Evolutionary conservation across 179 eudicot genomes (phyloP).

Genomic region (Silene noctiflora): DNA sequence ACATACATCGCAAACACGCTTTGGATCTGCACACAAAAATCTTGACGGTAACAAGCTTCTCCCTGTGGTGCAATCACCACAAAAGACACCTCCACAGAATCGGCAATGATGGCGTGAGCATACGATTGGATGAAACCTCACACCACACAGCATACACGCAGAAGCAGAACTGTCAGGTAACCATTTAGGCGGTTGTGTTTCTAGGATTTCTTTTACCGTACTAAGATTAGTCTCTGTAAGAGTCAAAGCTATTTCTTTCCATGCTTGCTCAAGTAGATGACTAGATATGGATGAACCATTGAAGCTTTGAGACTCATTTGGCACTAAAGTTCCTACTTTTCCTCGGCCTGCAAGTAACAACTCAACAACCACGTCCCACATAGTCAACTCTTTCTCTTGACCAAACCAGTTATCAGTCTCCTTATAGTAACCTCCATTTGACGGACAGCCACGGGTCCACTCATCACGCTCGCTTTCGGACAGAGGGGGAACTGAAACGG

Average conservation of each 20-base stretch:
- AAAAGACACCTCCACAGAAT: slow-evolving; percentile 74
- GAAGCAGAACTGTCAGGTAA: slow-evolving; percentile 71
- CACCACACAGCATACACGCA: slow-evolving; percentile 68
- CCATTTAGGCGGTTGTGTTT: slow-evolving; percentile 75
- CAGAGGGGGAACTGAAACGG: slow-evolving; percentile 81
- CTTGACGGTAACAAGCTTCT: slow-evolving; percentile 66
- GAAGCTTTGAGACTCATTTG: slow-evolving; percentile 45
- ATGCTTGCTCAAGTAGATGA: slow-evolving; percentile 61
- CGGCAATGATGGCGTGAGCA: slow-evolving; percentile 78
- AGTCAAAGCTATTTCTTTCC: slow-evolving; percentile 79
- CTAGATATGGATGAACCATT: slow-evolving; percentile 45
- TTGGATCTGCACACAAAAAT: slow-evolving; percentile 44
- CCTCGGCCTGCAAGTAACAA: slow-evolving; percentile 65
- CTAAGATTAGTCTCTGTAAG: slow-evolving; percentile 57
- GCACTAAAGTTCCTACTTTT: slow-evolving; percentile 52
- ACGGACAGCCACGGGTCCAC: slow-evolving; percentile 51
- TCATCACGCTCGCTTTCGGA: slow-evolving; percentile 48
- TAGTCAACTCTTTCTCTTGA: slow-evolving; percentile 66
- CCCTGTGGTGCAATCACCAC: slow-evolving; percentile 63
- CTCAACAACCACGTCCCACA: slow-evolving; percentile 79
- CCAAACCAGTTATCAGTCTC: slow-evolving; percentile 53
- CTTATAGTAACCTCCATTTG: slow-evolving; percentile 52
- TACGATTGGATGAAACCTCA: slow-evolving; percentile 70
- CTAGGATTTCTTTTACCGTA: slow-evolving; percentile 47
- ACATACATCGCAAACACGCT: slow-evolving; percentile 82